Evolutionary conservation across 140 eudicot species (phyloP).

Genomic region (Anethum foeniculum): DNA sequence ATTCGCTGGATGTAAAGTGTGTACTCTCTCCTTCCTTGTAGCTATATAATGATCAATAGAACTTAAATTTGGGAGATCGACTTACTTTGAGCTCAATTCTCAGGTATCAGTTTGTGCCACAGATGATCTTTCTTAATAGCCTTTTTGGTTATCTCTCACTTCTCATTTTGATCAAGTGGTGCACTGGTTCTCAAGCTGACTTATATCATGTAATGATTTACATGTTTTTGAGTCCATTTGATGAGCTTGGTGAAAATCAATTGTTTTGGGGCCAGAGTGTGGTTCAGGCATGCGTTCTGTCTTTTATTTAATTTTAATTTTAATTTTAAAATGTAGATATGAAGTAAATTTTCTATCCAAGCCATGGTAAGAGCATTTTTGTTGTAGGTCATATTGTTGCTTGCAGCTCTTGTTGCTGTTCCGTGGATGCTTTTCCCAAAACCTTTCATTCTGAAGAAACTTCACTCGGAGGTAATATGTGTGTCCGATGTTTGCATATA

Average conservation of each 20-base stretch:
- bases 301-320: neutral
- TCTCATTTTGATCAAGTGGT: conserved; percentile 85
- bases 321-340: neutral
- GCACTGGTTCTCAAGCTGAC: conserved; percentile 96
- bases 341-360: conserved; percentile 7
- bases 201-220: conserved; percentile 98
- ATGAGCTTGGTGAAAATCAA: conserved; percentile 89
- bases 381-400: conserved; percentile 79
- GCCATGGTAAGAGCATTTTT: conserved; percentile 3
- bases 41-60: neutral
- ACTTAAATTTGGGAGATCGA: conserved; percentile 1
- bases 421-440: conserved; percentile 99
- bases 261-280: conserved; percentile 92
- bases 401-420: conserved; percentile 86
- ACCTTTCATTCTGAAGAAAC: conserved; percentile 86
- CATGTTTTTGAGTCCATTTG: conserved; percentile 95
- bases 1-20: conserved; percentile 76
- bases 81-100: conserved; percentile 14
- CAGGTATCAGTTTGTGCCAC: conserved; percentile 98
- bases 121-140: conserved; percentile 93
- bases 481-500: neutral
- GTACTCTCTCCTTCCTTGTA: conserved; percentile 11
- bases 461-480: conserved; percentile 63
- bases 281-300: conserved; percentile 59
- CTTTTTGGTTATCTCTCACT: conserved; percentile 97